Base-by-base conservation (phyloP, 331 rosid species). In the Cydonia oblonga region DNA sequence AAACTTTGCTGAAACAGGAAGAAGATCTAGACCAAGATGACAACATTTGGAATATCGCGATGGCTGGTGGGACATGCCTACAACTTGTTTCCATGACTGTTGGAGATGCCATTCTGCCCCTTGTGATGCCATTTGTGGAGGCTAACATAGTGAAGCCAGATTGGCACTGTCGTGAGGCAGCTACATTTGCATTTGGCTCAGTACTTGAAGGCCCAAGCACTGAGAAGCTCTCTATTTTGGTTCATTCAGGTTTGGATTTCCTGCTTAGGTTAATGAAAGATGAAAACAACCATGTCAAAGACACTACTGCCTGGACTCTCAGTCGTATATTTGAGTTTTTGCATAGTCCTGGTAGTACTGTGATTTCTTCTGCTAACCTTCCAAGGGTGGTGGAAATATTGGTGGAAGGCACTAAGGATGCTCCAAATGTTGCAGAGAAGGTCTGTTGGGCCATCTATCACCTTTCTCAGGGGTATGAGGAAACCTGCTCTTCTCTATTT, bases 51-150 rank as follows among this genome's bases (percentile, higher is more conserved):
- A 83, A 79, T 79, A 42, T 83, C 5, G 72, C 86, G 20, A 83
- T 83, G 86, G 86, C 86, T 57, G 86, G 86, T 30, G 86, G 86
- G 51, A 83, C 86, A 4, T 83, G 84, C 56, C 80, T 83, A 66
- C 73, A 80, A 56, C 86, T 83, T 26, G 84, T 83, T 76, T 75
- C 86, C 23, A 59, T 76, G 77, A 83, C 84, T 42, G 86, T 83
- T 35, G 84, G 79, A 38, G 86, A 83, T 83, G 64, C 72, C 15
- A 64, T 83, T 54, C 69, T 83, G 22, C 84, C 84, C 63, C 84
- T 83, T 42, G 86, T 83, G 53, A 83, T 83, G 79, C 86, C 86
- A 56, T 83, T 83, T 57, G 81, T 83, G 10, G 86, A 83, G 56
- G 81, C 57, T 32, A 83, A 83, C 75, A 79, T 83, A 26, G 66